Base-by-base conservation (phyloP, 75 land plant species). In the Pinus tabuliformis region DNA sequence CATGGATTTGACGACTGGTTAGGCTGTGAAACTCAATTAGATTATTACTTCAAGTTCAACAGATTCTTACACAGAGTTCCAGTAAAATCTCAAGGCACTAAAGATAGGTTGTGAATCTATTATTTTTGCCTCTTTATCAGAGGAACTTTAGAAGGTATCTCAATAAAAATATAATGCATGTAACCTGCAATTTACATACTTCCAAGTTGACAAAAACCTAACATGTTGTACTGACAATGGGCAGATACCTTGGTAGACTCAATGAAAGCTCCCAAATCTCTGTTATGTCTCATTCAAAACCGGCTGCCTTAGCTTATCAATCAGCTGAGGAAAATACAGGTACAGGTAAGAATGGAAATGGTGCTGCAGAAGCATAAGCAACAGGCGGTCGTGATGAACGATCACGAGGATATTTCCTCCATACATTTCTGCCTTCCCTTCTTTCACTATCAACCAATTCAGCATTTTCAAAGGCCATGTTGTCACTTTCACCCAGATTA, bases 271-370 rank as follows among this genome's bases (percentile, higher is more conserved):
- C n/a, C 42, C 54, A 33, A 24, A 4, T 68, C 70, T 18, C 49
- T 9, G 11, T 49, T 49, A 49, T 49, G 22, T 68, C 14, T 68
- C 22, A 18, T n/a, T 39, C 14, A 20, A 1, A 3, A n/a, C 42
- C 39, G 9, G n/a, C n/a, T 13, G 24, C 20, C 18, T 12, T 18
- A n/a, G 42, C 3, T 39, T 18, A 68, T 68, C 49, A 68, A 52
- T 81, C 28, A 18, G 22, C 81, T 6, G 81, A 72, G 42, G 57
- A 33, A 72, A 75, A 83, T 37, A 70, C 14, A 21, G 99, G 98
- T 36, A 83, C 92, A 4, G 99, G 99, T 72, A 94, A 76, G 81
- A 96, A 96, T 0, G 98, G 99, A 72, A 96, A 96, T 13, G 98
- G 98, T 14, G 98, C 98, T 57, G 83, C 83, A 30, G 99, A 94